phyloP scores from a whole-genome alignment of 2,329 filamentous ascomycete species.

The Penicillium occitanis region DNA sequence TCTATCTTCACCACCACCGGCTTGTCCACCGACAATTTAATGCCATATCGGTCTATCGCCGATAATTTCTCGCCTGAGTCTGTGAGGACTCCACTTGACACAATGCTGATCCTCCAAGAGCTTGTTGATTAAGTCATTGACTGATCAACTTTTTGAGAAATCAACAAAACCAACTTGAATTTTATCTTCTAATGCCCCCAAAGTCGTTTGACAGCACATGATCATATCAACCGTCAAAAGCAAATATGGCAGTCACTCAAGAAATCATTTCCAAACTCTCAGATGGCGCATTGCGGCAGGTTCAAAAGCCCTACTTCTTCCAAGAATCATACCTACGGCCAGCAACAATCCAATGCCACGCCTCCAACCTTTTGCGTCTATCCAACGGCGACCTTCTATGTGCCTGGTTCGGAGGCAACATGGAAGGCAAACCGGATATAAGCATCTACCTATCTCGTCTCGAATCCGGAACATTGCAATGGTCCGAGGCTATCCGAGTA shows the following conservation, averaged over 20 bases:
- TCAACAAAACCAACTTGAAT: not conserved
- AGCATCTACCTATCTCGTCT: constrained; percentile 46
- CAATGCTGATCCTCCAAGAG: not conserved
- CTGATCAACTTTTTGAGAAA: not conserved
- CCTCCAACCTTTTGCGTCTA: constrained; percentile 47
- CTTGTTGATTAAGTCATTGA: not conserved
- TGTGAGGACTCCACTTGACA: not conserved
- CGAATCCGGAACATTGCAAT: constrained; percentile 30
- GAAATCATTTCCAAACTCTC: constrained; percentile 5
- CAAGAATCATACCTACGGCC: constrained; percentile 35
- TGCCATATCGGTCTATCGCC: not conserved
- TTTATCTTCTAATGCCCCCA: not conserved
- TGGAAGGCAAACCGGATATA: constrained; percentile 49
- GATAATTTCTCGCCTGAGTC: not conserved
- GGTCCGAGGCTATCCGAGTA: constrained; percentile 39
- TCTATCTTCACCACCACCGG: not conserved
- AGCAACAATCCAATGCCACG: constrained; percentile 47
- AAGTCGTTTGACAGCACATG: not conserved
- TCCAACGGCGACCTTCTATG: constrained; percentile 45
- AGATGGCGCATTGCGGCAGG: constrained; percentile 6
- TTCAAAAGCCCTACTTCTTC: constrained; percentile 14
- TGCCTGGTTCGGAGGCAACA: constrained; percentile 49
- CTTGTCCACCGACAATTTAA: constrained; percentile 6
- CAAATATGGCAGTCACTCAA: constrained; percentile 15
- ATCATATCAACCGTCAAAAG: not conserved